phyloP scores from a whole-genome alignment of 2,329 filamentous ascomycete species.

The Neonectria magnoliae region DNA sequence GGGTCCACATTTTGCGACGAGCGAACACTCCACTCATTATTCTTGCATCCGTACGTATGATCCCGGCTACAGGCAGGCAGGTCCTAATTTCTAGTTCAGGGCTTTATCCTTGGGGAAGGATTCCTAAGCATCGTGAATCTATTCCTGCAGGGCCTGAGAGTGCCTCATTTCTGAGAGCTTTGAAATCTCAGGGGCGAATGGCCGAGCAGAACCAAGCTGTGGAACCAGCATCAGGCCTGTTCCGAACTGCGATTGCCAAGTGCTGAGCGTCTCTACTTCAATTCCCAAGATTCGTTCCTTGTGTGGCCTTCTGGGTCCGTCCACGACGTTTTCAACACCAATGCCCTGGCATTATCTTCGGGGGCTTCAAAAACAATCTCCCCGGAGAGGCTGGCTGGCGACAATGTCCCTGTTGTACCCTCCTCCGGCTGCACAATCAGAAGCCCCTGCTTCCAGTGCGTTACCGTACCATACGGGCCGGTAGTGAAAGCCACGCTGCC shows the following conservation, averaged over 20 bases:
- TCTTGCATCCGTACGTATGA: conserved; percentile 73
- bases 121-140: conserved; percentile 93
- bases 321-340: conserved; percentile 75
- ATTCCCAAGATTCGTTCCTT: conserved; percentile 61
- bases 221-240: background rate
- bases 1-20: conserved; percentile 65
- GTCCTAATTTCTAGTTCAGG: conserved; percentile 54
- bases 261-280: conserved; percentile 49
- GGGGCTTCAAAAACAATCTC: conserved; percentile 76
- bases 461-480: conserved; percentile 77
- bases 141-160: conserved; percentile 77
- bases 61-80: background rate
- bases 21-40: conserved; percentile 83
- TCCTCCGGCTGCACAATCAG: conserved; percentile 73
- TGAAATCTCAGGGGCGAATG: background rate
- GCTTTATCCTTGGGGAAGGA: conserved; percentile 92
- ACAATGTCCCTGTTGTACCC: conserved; percentile 56
- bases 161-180: conserved; percentile 72
- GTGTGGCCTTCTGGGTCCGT: conserved; percentile 53
- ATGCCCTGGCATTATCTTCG: conserved; percentile 73
- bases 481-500: conserved; percentile 88
- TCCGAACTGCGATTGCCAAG: background rate
- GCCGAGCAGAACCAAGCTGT: background rate
- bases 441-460: conserved; percentile 91
- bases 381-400: conserved; percentile 70